Conservation (phyloP, 208 protist species). For the Endotrypanum monterogeii region DNA sequence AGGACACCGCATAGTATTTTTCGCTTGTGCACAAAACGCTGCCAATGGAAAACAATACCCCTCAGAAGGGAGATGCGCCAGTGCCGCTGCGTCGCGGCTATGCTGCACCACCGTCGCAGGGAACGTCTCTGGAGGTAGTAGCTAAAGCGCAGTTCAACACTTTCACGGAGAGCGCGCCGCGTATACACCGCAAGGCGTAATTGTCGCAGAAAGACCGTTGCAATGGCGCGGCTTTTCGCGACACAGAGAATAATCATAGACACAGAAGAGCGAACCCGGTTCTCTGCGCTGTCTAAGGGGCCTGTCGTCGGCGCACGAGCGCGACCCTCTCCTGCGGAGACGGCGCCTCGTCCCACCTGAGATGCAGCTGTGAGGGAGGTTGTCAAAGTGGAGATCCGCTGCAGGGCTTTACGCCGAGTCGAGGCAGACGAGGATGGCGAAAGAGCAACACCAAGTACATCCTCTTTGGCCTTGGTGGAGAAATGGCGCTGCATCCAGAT, state of each 20-base stretch:
- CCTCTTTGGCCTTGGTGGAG: neutral
- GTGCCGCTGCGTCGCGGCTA: constrained; percentile 4
- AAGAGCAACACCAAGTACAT: neutral
- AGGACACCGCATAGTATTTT: constrained; percentile 1
- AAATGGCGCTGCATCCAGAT: constrained; percentile 21
- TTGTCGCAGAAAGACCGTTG: constrained; percentile 57
- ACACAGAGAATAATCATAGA: constrained; percentile 67
- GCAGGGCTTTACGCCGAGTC: constrained; percentile 16
- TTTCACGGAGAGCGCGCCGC: constrained; percentile 29
- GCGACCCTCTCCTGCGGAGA: neutral
- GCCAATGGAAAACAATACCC: constrained; percentile 31
- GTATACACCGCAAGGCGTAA: constrained; percentile 48
- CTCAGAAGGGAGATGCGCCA: constrained; percentile 6
- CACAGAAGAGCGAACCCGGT: constrained; percentile 37
- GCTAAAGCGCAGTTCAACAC: constrained; percentile 52
- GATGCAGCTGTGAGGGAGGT: neutral
- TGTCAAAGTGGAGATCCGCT: constrained; percentile 21
- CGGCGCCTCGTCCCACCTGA: neutral
- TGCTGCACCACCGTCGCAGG: constrained; percentile 37
- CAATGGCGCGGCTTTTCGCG: constrained; percentile 53
- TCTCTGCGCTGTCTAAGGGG: constrained; percentile 6
- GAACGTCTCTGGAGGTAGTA: constrained; percentile 63
- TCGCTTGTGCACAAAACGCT: constrained; percentile 10
- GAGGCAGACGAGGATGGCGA: neutral
- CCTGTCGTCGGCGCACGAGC: neutral